Conservation (phyloP, 129 eudicot genomes). For the Centella asiatica region DNA sequence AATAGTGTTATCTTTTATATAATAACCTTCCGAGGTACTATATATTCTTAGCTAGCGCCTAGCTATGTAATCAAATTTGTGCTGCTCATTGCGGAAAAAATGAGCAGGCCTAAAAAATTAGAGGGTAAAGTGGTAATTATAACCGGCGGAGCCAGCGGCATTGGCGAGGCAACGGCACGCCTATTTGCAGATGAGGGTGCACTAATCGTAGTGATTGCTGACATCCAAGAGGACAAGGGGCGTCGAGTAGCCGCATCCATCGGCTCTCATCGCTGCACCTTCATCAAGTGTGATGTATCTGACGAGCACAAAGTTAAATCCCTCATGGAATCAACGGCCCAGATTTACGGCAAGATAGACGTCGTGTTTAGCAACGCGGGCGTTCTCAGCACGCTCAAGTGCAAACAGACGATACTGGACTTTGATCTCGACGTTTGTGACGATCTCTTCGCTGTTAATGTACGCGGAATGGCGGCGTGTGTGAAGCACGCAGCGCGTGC, state of each 20-base stretch:
- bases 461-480: conserved; percentile 20
- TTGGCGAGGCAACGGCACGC: conserved; percentile 4
- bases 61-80: too few species aligned
- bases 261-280: conserved; percentile 21
- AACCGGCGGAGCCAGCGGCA: conserved; percentile 2
- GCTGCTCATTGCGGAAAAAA: not conserved
- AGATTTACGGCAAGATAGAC: conserved; percentile 21
- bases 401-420: conserved; percentile 13
- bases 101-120: not conserved
- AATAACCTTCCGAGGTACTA: too few species aligned
- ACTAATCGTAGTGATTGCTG: conserved; percentile 18
- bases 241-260: conserved; percentile 13
- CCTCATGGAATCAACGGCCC: conserved; percentile 18
- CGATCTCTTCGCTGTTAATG: conserved; percentile 10
- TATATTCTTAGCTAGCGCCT: too few species aligned
- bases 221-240: conserved; percentile 19
- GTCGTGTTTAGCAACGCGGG: conserved; percentile 33
- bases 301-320: conserved; percentile 22
- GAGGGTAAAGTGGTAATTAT: conserved; percentile 11
- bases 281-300: conserved; percentile 19
- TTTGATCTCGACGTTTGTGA: conserved; percentile 9
- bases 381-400: not conserved
- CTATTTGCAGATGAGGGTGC: conserved; percentile 17
- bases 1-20: too few species aligned
- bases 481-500: conserved; percentile 24